A percentile compares a stretch with the other conserved stretches of the same genome.
These are phyloP conservation scores for Lichtheimia ramosa DNA, from an alignment of 371 early-diverging fungal genomes.

Conservation along the genomic window DNA sequence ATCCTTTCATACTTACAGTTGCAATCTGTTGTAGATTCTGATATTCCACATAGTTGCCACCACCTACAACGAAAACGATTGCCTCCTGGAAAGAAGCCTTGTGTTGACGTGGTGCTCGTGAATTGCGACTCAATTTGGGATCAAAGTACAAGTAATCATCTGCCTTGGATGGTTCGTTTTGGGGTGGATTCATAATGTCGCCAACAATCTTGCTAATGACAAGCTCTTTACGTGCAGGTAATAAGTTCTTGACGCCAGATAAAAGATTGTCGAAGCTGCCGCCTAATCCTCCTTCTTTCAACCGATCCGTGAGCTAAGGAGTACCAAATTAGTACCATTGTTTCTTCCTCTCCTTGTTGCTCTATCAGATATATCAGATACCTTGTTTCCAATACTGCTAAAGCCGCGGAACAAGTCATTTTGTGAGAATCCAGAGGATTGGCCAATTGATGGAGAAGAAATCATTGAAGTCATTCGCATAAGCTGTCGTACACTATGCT, in stretches of 20 bases:
- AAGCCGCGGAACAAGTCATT: conserved; percentile 66
- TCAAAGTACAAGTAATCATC: conserved; percentile 90
- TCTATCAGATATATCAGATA: conserved; percentile 24
- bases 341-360: no score
- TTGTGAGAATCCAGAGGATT: conserved; percentile 51
- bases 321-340: not conserved
- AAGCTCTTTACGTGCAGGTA: conserved; percentile 87
- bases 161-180: conserved; percentile 55
- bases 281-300: conserved; percentile 80
- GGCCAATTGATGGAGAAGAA: conserved; percentile 47
- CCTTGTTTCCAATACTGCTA: conserved; percentile 84
- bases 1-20: conserved; percentile 41
- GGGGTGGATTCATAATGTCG: conserved; percentile 75
- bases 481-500: conserved; percentile 62
- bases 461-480: conserved; percentile 69
- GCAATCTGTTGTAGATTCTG: conserved; percentile 91
- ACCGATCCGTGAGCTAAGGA: conserved; percentile 69
- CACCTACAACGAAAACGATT: conserved; percentile 96
- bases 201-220: conserved; percentile 86
- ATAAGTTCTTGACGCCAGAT: conserved; percentile 92
- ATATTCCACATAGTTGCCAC: conserved; percentile 95
- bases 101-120: conserved; percentile 46
- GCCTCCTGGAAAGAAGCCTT: conserved; percentile 80
- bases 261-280: conserved; percentile 83
- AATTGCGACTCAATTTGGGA: conserved; percentile 66